Conservation (phyloP, 306 rosid genomes). For the Leucaena leucocephala region DNA sequence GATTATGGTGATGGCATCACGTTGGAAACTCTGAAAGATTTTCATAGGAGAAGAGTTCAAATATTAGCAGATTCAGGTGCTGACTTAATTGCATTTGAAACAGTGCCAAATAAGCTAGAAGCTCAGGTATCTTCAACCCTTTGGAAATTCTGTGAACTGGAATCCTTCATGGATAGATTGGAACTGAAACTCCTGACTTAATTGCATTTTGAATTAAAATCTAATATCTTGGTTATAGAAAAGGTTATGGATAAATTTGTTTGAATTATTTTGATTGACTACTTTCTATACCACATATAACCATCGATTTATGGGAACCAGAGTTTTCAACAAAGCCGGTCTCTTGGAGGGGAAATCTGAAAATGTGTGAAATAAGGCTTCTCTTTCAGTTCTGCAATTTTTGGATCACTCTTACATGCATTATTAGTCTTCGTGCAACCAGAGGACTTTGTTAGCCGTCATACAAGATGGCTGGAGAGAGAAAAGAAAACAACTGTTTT, state of each 20-base stretch:
- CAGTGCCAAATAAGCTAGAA: conserved; percentile 61
- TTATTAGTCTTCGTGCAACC: conserved; percentile 4
- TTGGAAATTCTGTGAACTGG: conserved; percentile 6
- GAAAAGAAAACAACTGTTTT: background rate
- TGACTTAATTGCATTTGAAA: conserved; percentile 64
- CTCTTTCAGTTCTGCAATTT: background rate
- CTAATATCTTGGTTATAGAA: conserved; percentile 6
- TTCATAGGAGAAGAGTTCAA: conserved; percentile 68
- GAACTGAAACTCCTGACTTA: background rate
- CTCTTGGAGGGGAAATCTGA: conserved; percentile 4
- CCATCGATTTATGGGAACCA: background rate
- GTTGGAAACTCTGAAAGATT: conserved; percentile 44
- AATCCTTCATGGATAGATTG: background rate
- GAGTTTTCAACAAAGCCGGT: background rate
- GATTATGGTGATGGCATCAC: conserved; percentile 55
- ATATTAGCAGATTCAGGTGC: conserved; percentile 58
- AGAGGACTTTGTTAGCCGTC: background rate
- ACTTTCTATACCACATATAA: background rate
- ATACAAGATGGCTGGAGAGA: background rate
- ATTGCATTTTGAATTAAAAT: conserved; percentile 1
- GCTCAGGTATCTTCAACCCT: conserved; percentile 53
- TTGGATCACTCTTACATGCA: background rate
- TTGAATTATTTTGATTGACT: conserved; percentile 8
- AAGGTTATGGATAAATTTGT: background rate
- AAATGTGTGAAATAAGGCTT: conserved; percentile 1